Percentiles rank a stretch among this genome's conserved stretches.
These are phyloP conservation scores for Medicago ruthenica DNA, from an alignment of 306 rosid genomes.

Conservation along the genomic window DNA sequence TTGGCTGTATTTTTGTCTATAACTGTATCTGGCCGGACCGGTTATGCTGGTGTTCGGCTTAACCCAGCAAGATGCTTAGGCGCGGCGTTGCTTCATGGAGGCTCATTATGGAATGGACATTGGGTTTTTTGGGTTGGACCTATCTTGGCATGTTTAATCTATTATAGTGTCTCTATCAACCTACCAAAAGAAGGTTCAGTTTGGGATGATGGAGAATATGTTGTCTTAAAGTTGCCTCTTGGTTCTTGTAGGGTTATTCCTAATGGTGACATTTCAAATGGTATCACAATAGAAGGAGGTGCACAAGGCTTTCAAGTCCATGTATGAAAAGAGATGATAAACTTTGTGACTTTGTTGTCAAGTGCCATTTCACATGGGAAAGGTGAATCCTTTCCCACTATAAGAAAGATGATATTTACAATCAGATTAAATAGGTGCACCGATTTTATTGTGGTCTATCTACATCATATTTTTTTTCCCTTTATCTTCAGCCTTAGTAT, in stretches of 20 bases:
- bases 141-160: constrained; percentile 60
- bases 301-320: neutral
- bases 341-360: constrained; percentile 10
- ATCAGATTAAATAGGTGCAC: too few relatives aligned
- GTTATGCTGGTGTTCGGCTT: constrained; percentile 74
- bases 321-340: neutral
- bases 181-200: constrained; percentile 51
- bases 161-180: constrained; percentile 55
- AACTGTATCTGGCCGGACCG: constrained; percentile 55
- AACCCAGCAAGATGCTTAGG: constrained; percentile 83
- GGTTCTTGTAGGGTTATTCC: constrained; percentile 12
- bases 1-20: constrained; percentile 69
- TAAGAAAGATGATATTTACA: too few relatives aligned
- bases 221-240: constrained; percentile 38
- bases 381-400: too few relatives aligned
- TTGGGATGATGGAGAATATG: constrained; percentile 47
- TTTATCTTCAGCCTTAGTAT: too few relatives aligned
- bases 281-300: neutral
- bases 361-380: too few relatives aligned
- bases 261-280: neutral
- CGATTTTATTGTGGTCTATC: too few relatives aligned
- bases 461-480: too few relatives aligned
- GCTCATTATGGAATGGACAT: constrained; percentile 70
- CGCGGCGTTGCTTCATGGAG: constrained; percentile 66
- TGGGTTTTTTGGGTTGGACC: constrained; percentile 91